A percentile compares a stretch with the other conserved stretches of the same genome.
Conservation (phyloP, 495 filamentous ascomycete species). For the Penicillium cinerascens region DNA sequence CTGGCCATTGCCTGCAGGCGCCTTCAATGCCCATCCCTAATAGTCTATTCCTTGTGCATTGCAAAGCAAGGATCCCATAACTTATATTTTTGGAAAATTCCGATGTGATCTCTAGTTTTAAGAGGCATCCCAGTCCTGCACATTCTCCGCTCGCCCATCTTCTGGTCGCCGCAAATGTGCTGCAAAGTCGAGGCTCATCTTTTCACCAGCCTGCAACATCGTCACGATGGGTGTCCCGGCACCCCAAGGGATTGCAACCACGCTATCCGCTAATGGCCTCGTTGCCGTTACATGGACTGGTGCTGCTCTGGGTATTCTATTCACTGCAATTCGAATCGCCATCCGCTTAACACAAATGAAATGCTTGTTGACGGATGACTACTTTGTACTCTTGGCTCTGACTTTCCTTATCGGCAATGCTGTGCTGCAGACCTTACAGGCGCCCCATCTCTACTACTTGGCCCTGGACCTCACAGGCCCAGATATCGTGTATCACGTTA, state of each 20-base stretch:
- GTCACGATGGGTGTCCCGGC: neutral
- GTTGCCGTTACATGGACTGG: constrained; percentile 27
- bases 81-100: neutral
- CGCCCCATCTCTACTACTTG: constrained; percentile 40
- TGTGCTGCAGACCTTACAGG: constrained; percentile 43
- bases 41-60: neutral
- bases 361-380: constrained; percentile 38
- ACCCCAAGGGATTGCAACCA: constrained; percentile 10
- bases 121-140: neutral
- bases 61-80: neutral
- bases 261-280: constrained; percentile 12
- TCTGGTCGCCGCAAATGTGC: neutral
- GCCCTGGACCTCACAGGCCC: constrained; percentile 23
- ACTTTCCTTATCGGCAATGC: constrained; percentile 34
- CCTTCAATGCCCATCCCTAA: neutral
- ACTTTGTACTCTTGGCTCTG: constrained; percentile 39
- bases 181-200: neutral
- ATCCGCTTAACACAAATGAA: constrained; percentile 31
- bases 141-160: neutral
- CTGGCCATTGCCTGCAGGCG: neutral
- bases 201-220: neutral
- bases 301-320: constrained; percentile 30
- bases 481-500: constrained; percentile 17
- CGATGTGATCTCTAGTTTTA: neutral
- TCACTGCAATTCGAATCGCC: constrained; percentile 35